Evolutionary conservation across 2,329 filamentous ascomycete species (phyloP).

Genomic region (Fusarium sacchari): DNA sequence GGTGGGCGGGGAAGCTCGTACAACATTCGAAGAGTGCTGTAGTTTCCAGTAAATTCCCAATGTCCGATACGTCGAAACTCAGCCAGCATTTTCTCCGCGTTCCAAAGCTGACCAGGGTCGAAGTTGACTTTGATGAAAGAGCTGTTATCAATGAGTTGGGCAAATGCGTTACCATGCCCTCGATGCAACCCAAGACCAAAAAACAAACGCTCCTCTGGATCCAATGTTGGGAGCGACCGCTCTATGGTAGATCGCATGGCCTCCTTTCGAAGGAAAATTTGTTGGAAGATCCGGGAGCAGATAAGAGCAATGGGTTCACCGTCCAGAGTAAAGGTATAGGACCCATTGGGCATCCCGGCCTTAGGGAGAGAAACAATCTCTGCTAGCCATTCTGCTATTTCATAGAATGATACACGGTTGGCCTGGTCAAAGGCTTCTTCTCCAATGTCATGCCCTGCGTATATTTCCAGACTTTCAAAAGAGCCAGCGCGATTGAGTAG

Average conservation of each 20-base stretch:
- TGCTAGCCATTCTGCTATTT: not conserved
- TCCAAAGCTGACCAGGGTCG: not conserved
- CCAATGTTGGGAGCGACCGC: not conserved
- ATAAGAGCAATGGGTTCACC: rapidly evolving
- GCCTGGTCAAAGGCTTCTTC: rapidly evolving
- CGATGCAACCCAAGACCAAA: rapidly evolving
- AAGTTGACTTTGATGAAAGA: not conserved
- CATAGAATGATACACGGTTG: rapidly evolving
- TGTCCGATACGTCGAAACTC: rapidly evolving
- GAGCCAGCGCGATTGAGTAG: rapidly evolving
- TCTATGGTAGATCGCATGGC: not conserved
- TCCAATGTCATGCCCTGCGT: not conserved
- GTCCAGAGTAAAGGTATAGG: not conserved
- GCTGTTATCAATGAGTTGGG: not conserved
- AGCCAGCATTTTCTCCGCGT: not conserved
- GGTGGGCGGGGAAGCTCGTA: not conserved
- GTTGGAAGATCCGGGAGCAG: conserved; percentile 6
- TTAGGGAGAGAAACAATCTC: rapidly evolving
- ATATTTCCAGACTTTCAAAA: rapidly evolving
- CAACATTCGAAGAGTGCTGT: rapidly evolving
- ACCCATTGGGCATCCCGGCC: not conserved
- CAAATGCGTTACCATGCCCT: not conserved
- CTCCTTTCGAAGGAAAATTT: not conserved
- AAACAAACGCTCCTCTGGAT: rapidly evolving
- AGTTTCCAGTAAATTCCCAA: rapidly evolving